phyloP scores from a whole-genome alignment of 495 filamentous ascomycete species.

The Echria macrotheca region DNA sequence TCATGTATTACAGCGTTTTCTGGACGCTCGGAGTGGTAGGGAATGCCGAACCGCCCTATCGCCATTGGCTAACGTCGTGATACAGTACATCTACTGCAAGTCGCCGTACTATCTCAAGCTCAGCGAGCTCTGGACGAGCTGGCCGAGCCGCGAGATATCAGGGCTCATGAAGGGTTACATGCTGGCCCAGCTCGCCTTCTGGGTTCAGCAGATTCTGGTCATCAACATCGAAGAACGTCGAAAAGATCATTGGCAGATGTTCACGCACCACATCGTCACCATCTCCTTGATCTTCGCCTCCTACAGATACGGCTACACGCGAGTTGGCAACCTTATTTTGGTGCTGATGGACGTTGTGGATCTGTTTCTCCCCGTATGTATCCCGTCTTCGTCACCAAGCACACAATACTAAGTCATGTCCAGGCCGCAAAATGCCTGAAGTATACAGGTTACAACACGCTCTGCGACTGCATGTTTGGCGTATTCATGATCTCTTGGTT shows the following conservation, averaged over 20 bases:
- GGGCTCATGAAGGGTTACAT: slow-evolving; percentile 86
- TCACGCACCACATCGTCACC: slow-evolving; percentile 90
- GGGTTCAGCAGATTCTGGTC: slow-evolving; percentile 88
- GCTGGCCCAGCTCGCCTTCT: slow-evolving; percentile 85
- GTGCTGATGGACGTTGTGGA: slow-evolving; percentile 94
- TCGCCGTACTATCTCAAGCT: slow-evolving; percentile 77
- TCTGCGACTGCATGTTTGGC: slow-evolving; percentile 81
- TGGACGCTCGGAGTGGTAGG: slow-evolving; percentile 83
- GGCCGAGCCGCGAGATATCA: slow-evolving; percentile 67
- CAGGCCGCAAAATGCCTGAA: slow-evolving; percentile 93
- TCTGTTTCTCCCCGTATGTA: slow-evolving; percentile 77
- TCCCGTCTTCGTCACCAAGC: too few relatives aligned
- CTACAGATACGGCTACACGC: slow-evolving; percentile 78
- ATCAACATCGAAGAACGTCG: slow-evolving; percentile 89
- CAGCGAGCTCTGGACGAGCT: slow-evolving; percentile 72
- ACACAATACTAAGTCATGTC: too few relatives aligned
- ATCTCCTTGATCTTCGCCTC: slow-evolving; percentile 69
- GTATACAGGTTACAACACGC: slow-evolving; percentile 67
- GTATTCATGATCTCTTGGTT: slow-evolving; percentile 86
- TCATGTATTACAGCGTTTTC: slow-evolving; percentile 71
- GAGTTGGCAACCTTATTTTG: slow-evolving; percentile 83
- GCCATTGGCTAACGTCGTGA: slow-evolving; percentile 17
- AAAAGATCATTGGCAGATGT: slow-evolving; percentile 95
- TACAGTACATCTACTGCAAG: slow-evolving; percentile 72
- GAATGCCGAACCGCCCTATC: not conserved